Base-by-base conservation (phyloP, 345 rosid species). In the Sonneratia caseolaris region DNA sequence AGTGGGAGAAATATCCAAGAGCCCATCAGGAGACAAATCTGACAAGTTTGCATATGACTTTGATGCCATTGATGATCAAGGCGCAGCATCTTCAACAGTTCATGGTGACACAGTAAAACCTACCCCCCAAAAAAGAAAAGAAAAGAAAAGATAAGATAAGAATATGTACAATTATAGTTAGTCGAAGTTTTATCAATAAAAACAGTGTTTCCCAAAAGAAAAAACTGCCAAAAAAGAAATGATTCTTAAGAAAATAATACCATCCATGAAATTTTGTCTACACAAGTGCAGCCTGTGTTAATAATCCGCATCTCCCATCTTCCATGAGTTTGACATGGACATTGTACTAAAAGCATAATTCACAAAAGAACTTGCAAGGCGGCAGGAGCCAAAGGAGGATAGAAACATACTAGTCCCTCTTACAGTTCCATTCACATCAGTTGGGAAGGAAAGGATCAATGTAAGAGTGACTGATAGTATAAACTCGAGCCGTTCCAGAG, bases 1-100 rank as follows among this genome's bases (percentile, higher is more conserved):
- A 70, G 87, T 82, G 37, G 81, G 91, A 75, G 89, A 86, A 74
- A 88, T 75, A 75, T 88, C 87, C 73, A 85, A 64, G 64, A 86
- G 76, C 68, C 78, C 82, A 76, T 89, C 88, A 79, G 88, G 71
- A 68, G 86, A 85, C 78, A 88, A 83, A 67, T 90, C 86, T 8
- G 86, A 76, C 69, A 87, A 79, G 68, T 80, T 84, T 48, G 80
- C 75, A 74, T 79, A 82, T 37, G 91, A 85, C 74, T 87, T 82
- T 11, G 91, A 85, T 38, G 79, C 86, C 96, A 90, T 90, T 66
- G 74, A 73, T 68, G 70, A 72, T 68, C 49, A 14, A 69, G 21
- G 3, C 0, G 35, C 64, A 57, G 35, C 22, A 15, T 21, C 61
- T 24, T 57, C 64, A 57, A 57, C n/a, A 57, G 10, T 57, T 70